These are phyloP conservation scores for Acer campestre DNA, from an alignment of 345 rosid species.

Conservation along the genomic window DNA sequence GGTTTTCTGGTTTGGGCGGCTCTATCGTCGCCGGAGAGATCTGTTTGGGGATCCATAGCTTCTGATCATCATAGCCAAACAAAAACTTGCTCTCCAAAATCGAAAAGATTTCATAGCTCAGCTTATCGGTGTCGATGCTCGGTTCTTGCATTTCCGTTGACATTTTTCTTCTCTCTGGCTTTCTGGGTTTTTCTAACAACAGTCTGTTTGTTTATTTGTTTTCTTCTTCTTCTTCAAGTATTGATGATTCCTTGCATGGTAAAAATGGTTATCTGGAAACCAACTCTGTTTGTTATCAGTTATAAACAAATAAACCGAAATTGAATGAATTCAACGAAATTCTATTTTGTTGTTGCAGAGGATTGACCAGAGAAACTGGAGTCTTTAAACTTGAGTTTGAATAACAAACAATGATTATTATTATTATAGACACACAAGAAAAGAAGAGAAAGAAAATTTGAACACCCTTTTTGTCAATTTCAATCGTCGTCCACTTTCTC, in stretches of 20 bases:
- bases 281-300: no score
- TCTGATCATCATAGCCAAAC: slow-evolving; percentile 81
- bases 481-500: not conserved
- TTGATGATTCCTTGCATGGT: slow-evolving; percentile 32
- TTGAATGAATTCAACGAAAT: no score
- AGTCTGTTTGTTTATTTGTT: not conserved
- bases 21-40: slow-evolving; percentile 36
- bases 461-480: not conserved
- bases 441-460: slow-evolving; percentile 17
- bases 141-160: slow-evolving; percentile 80
- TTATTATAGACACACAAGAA: slow-evolving; percentile 13
- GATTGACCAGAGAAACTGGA: not conserved
- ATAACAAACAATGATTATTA: not conserved
- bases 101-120: slow-evolving; percentile 96
- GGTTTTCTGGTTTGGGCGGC: slow-evolving; percentile 30
- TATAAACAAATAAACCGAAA: no score
- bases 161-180: slow-evolving; percentile 5
- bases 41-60: slow-evolving; percentile 75
- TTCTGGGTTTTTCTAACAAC: not conserved
- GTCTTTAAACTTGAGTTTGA: slow-evolving; percentile 23
- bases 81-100: slow-evolving; percentile 90
- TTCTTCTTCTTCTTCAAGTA: not conserved
- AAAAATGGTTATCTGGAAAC: no score
- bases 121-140: slow-evolving; percentile 92
- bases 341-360: no score